phyloP scores from a whole-genome alignment of 345 rosid species.

The Isatis tinctoria region DNA sequence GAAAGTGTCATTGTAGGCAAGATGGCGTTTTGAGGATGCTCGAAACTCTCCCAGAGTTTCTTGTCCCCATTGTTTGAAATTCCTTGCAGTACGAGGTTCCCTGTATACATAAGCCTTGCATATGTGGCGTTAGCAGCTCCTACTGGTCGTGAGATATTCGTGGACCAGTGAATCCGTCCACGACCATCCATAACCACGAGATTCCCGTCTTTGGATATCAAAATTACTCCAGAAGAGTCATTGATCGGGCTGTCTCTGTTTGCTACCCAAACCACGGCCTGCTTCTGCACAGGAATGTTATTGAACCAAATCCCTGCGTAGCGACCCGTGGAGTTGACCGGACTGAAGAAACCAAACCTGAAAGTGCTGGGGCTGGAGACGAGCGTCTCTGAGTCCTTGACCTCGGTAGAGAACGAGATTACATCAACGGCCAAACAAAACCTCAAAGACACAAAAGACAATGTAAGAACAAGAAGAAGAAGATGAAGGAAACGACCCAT shows the following conservation, averaged over 20 bases:
- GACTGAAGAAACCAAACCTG: slow-evolving; percentile 54
- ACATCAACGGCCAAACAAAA: slow-evolving; percentile 21
- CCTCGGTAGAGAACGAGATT: slow-evolving; percentile 19
- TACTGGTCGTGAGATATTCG: slow-evolving; percentile 24
- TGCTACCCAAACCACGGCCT: slow-evolving; percentile 45
- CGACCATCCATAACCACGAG: slow-evolving; percentile 42
- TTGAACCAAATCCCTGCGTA: slow-evolving; percentile 53
- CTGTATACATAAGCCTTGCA: slow-evolving; percentile 41
- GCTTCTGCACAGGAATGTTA: not conserved
- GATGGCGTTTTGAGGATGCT: slow-evolving; percentile 31
- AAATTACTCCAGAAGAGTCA: slow-evolving; percentile 39
- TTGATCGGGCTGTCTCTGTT: slow-evolving; percentile 41
- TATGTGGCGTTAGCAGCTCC: slow-evolving; percentile 9
- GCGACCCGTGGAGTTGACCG: slow-evolving; percentile 30
- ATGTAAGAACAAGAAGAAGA: slow-evolving; percentile 7
- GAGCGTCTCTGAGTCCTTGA: slow-evolving; percentile 33
- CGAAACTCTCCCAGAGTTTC: slow-evolving; percentile 48
- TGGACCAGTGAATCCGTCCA: slow-evolving; percentile 45
- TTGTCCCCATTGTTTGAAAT: not conserved
- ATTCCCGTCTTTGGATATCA: slow-evolving; percentile 42
- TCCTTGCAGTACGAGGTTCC: slow-evolving; percentile 44
- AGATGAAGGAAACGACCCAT: not conserved
- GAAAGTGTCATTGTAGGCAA: slow-evolving; percentile 35
- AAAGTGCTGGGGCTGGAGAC: slow-evolving; percentile 22
- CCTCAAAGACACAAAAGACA: slow-evolving; percentile 2